These are phyloP conservation scores for Phlebiopsis flavidoalba DNA, from an alignment of 768 basidiomycete species.

Conservation along the genomic window DNA sequence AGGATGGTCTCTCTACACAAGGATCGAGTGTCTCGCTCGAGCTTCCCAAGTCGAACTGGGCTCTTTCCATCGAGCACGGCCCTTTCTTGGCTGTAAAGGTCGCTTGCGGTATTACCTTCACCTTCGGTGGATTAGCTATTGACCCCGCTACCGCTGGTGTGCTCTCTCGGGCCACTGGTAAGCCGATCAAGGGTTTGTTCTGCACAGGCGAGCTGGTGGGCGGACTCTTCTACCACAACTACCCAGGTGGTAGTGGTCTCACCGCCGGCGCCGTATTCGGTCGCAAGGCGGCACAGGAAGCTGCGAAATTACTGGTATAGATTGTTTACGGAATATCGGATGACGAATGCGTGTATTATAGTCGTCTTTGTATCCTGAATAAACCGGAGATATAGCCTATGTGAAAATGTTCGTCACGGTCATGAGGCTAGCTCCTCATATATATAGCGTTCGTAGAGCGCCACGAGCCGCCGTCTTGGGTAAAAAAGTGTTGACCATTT, in stretches of 20 bases:
- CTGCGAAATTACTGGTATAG: slow-evolving; percentile 25
- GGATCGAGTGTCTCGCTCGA: slow-evolving; percentile 30
- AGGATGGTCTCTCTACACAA: slow-evolving; percentile 56
- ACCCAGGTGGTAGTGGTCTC: slow-evolving; percentile 66
- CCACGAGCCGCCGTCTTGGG: background rate
- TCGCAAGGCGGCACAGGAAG: slow-evolving; percentile 45
- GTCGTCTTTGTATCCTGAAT: background rate
- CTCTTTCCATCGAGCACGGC: slow-evolving; percentile 43
- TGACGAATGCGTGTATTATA: background rate
- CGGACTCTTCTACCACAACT: slow-evolving; percentile 57
- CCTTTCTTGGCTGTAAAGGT: slow-evolving; percentile 67
- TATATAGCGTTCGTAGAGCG: background rate
- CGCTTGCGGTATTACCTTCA: slow-evolving; percentile 67
- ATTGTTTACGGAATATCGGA: background rate
- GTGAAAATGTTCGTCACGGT: background rate
- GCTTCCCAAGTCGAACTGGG: slow-evolving; percentile 67
- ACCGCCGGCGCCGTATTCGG: slow-evolving; percentile 66
- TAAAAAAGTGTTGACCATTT: background rate
- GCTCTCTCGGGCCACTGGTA: slow-evolving; percentile 34
- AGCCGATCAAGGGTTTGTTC: slow-evolving; percentile 49
- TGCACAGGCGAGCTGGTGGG: slow-evolving; percentile 70
- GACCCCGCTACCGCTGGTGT: slow-evolving; percentile 51
- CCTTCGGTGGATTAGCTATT: slow-evolving; percentile 63
- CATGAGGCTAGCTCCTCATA: background rate
- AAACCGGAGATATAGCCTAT: background rate